A percentile compares a stretch with the other conserved stretches of the same genome.
Evolutionary conservation across 2,329 filamentous ascomycete genomes (phyloP).

Genomic region (Podosphaera aphanis): DNA sequence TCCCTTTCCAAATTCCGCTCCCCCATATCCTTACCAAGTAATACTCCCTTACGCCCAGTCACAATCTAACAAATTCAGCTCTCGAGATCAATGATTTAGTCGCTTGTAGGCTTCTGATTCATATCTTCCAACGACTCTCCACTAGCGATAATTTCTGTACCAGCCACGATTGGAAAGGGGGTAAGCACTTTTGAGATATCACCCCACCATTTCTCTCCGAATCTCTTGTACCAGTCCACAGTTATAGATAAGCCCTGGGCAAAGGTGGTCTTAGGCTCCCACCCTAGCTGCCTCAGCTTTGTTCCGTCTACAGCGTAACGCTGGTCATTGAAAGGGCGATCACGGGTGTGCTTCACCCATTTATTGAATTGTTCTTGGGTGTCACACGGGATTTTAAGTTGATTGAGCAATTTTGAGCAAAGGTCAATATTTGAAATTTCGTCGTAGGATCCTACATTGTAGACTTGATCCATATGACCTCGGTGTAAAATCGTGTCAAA

Average conservation of each 20-base stretch:
- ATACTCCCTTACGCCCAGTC: no score
- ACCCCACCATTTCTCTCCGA: constrained; percentile 48
- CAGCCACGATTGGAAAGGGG: constrained; percentile 38
- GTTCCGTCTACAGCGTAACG: constrained; percentile 48
- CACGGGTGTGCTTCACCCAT: constrained; percentile 52
- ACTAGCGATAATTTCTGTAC: constrained; percentile 27
- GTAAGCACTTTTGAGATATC: constrained; percentile 45
- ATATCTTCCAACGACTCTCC: constrained; percentile 12
- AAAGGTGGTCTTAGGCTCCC: constrained; percentile 43
- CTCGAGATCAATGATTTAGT: no score
- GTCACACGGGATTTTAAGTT: constrained; percentile 32
- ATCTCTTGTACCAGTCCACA: constrained; percentile 45
- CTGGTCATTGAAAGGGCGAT: constrained; percentile 58
- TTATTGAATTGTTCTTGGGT: constrained; percentile 29
- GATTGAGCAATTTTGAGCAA: constrained; percentile 37
- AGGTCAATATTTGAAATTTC: constrained; percentile 54
- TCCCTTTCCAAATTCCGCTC: no score
- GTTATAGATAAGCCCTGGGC: constrained; percentile 38
- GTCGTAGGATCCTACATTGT: constrained; percentile 61
- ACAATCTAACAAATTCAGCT: no score
- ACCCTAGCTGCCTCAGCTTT: constrained; percentile 43
- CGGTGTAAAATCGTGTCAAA: constrained; percentile 69
- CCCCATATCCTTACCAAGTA: no score
- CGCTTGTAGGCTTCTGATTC: constrained; percentile 10
- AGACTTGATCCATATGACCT: constrained; percentile 49